These are phyloP conservation scores for Cladosporium phlei DNA, from an alignment of 2,329 filamentous ascomycete species.

Conservation along the genomic window DNA sequence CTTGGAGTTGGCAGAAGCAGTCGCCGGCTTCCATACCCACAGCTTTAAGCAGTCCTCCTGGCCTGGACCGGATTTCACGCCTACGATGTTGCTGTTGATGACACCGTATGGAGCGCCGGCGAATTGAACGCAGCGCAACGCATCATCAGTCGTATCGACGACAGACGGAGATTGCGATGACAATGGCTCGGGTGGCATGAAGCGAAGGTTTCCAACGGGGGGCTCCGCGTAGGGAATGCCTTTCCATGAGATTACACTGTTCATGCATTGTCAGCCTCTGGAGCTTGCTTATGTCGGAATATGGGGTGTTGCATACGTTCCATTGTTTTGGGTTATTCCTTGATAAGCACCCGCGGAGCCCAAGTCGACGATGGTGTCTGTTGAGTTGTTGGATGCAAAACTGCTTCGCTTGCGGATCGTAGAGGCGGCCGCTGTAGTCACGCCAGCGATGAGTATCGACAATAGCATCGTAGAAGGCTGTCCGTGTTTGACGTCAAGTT, in stretches of 20 bases:
- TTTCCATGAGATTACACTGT: conserved; percentile 6
- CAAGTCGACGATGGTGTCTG: not conserved
- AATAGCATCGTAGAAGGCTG: too few species aligned
- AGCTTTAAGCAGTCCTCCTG: conserved; percentile 42
- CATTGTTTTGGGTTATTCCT: conserved; percentile 5
- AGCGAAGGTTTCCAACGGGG: conserved; percentile 3
- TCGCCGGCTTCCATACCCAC: conserved; percentile 42
- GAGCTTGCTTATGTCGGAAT: too few species aligned
- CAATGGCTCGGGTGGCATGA: conserved; percentile 3
- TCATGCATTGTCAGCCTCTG: not conserved
- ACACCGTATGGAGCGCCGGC: conserved; percentile 3
- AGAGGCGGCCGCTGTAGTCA: not conserved
- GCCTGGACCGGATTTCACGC: conserved; percentile 5
- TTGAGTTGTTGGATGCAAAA: not conserved
- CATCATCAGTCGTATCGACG: conserved; percentile 13
- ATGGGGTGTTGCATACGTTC: not conserved
- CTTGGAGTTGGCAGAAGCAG: conserved; percentile 22
- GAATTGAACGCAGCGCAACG: conserved; percentile 16
- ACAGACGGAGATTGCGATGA: not conserved
- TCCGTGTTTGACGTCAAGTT: too few species aligned
- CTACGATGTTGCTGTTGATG: conserved; percentile 12
- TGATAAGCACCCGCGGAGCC: not conserved
- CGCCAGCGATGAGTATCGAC: not conserved
- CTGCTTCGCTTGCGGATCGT: not conserved
- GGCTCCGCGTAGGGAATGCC: conserved; percentile 12